A percentile compares a stretch with the other conserved stretches of the same genome.
phyloP scores from a whole-genome alignment of 2,329 filamentous ascomycete species.

The Alternaria gansuensis region DNA sequence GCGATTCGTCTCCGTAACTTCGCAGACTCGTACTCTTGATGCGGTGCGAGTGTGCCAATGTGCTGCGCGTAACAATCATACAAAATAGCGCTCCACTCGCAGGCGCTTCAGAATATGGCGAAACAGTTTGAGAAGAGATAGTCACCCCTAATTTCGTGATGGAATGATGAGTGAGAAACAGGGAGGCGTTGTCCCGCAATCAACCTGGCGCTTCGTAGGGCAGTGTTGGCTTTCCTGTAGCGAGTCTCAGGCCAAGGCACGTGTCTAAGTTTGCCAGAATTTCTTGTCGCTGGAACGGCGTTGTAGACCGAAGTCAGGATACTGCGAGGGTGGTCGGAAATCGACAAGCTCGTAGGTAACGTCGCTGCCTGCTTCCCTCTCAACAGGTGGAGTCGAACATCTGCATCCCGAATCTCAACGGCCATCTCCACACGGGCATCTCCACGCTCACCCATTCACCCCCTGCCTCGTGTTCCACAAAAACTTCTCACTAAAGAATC shows the following conservation, averaged over 20 bases:
- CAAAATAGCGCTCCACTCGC: too few species aligned
- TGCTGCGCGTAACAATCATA: too few species aligned
- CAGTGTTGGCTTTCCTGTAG: neutral
- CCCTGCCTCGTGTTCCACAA: neutral
- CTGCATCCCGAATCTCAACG: neutral
- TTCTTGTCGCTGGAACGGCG: neutral
- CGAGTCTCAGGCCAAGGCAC: neutral
- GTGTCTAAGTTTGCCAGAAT: rapidly evolving
- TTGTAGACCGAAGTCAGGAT: neutral
- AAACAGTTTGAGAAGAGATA: too few species aligned
- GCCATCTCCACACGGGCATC: neutral
- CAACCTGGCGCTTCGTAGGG: neutral
- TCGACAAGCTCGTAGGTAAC: constrained; percentile 4
- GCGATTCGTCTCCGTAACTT: too few species aligned
- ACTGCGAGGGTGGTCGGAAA: neutral
- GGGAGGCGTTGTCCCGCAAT: neutral
- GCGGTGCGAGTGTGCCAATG: too few species aligned
- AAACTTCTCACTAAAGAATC: neutral
- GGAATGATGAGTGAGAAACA: neutral
- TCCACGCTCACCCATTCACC: neutral
- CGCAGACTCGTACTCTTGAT: too few species aligned
- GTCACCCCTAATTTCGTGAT: too few species aligned
- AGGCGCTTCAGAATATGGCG: too few species aligned
- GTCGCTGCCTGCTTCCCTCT: neutral
- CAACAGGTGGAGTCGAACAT: neutral